Evolutionary conservation across 2,329 filamentous ascomycete genomes (phyloP).

Genomic region (Berkeleyomyces basicola): DNA sequence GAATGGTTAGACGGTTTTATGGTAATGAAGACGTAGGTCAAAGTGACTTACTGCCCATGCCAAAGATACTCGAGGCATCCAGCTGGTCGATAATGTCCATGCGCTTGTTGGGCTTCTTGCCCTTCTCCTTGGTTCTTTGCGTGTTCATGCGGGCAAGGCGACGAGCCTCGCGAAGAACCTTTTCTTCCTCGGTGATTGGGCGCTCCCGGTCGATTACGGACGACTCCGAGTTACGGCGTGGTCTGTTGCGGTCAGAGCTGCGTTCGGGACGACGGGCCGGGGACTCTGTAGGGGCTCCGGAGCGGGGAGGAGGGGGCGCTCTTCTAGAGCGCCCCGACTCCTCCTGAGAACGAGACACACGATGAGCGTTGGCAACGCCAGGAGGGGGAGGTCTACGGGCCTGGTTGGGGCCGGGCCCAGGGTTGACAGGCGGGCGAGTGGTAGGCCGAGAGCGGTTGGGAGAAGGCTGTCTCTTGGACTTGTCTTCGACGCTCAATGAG

Average conservation of each 20-base stretch:
- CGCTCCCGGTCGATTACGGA: constrained; percentile 48
- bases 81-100: constrained; percentile 92
- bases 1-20: not conserved
- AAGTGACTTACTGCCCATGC: constrained; percentile 58
- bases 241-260: constrained; percentile 28
- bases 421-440: constrained; percentile 12
- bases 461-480: constrained; percentile 37
- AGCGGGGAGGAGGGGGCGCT: constrained; percentile 37
- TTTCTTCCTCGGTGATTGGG: constrained; percentile 42
- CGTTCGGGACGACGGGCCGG: constrained; percentile 31
- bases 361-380: constrained; percentile 49
- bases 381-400: constrained; percentile 32
- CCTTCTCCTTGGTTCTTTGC: constrained; percentile 25
- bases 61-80: constrained; percentile 91
- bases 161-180: constrained; percentile 30
- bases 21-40: not conserved
- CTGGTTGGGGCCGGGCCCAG: constrained; percentile 14
- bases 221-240: constrained; percentile 64
- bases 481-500: constrained; percentile 41
- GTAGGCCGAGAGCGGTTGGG: constrained; percentile 14
- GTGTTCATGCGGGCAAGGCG: constrained; percentile 37
- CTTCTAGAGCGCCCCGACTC: constrained; percentile 25
- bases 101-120: constrained; percentile 31
- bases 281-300: constrained; percentile 50
- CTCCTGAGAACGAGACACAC: constrained; percentile 37